These are phyloP conservation scores for Plasmodium fragile DNA, from an alignment of 169 alveolate genomes.

Conservation along the genomic window DNA sequence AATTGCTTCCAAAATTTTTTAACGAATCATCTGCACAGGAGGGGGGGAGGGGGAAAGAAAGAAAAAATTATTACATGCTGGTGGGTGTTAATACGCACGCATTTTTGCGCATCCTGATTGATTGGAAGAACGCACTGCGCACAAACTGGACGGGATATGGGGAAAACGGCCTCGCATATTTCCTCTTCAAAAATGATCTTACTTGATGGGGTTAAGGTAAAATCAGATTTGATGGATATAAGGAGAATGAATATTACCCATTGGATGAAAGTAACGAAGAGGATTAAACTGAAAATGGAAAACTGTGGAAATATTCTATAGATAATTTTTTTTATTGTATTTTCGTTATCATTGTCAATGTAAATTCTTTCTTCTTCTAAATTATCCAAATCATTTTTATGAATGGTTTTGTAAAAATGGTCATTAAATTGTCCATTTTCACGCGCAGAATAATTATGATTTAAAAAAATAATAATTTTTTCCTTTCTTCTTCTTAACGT, in stretches of 20 bases:
- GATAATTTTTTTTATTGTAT: slow-evolving; percentile 51
- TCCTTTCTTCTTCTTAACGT: slow-evolving; percentile 57
- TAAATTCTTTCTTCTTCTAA: slow-evolving; percentile 68
- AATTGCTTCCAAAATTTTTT: slow-evolving; percentile 74
- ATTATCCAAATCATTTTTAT: slow-evolving; percentile 69
- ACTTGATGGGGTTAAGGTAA: slow-evolving; percentile 70
- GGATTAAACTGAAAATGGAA: slow-evolving; percentile 58
- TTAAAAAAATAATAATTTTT: slow-evolving; percentile 75
- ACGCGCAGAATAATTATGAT: slow-evolving; percentile 31
- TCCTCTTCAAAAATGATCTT: not conserved
- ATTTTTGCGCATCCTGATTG: not conserved
- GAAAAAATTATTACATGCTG: not conserved
- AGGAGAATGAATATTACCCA: slow-evolving; percentile 69
- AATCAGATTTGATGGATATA: slow-evolving; percentile 65
- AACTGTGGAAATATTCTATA: slow-evolving; percentile 75
- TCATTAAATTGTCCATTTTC: slow-evolving; percentile 75
- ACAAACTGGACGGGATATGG: not conserved
- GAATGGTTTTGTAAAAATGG: slow-evolving; percentile 68
- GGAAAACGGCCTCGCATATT: not conserved
- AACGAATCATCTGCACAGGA: slow-evolving; percentile 61
- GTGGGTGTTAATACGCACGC: not conserved
- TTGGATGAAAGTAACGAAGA: slow-evolving; percentile 73
- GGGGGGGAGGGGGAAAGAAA: not conserved
- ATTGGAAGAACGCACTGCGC: not conserved
- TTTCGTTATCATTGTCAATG: slow-evolving; percentile 37